These are phyloP conservation scores for Scortechinia acanthostroma DNA, from an alignment of 2,329 filamentous ascomycete genomes.

Conservation along the genomic window DNA sequence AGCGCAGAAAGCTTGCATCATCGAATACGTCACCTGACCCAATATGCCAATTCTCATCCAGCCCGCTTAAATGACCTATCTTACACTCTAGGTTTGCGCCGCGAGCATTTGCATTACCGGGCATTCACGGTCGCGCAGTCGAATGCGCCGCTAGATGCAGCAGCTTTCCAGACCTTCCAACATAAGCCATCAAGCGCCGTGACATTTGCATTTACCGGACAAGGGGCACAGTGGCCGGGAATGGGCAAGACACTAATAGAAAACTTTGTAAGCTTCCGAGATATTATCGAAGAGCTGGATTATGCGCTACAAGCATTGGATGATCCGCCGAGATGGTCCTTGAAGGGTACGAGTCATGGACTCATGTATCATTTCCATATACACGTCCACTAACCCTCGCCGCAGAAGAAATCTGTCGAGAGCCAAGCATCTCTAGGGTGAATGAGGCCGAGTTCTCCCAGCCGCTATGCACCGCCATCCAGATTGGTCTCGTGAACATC, in stretches of 20 bases:
- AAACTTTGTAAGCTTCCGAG: background rate
- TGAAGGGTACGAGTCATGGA: background rate
- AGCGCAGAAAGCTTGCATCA: no score
- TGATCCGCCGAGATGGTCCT: background rate
- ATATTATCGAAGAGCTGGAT: background rate
- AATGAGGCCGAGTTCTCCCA: slow-evolving; percentile 1
- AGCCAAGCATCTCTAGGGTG: no score
- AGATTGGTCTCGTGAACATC: slow-evolving; percentile 2
- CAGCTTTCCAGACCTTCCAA: slow-evolving; percentile 5
- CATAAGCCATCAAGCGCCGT: slow-evolving; percentile 4
- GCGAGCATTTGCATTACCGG: background rate
- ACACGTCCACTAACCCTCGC: no score
- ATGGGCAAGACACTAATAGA: slow-evolving; percentile 10
- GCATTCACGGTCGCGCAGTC: no score
- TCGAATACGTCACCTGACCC: no score
- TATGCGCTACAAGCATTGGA: background rate
- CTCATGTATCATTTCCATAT: no score
- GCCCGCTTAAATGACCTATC: no score
- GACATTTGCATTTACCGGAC: slow-evolving; percentile 12
- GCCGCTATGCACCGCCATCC: slow-evolving; percentile 3
- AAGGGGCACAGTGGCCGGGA: slow-evolving; percentile 11
- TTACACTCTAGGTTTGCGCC: background rate
- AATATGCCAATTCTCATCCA: no score
- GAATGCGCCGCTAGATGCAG: slow-evolving; percentile 8
- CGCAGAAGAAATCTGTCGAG: no score